Evolutionary conservation across 139 green algal species (phyloP), one percentile per base, ranked within the genome.

Genomic region (Pycnococcus provasolii): DNA sequence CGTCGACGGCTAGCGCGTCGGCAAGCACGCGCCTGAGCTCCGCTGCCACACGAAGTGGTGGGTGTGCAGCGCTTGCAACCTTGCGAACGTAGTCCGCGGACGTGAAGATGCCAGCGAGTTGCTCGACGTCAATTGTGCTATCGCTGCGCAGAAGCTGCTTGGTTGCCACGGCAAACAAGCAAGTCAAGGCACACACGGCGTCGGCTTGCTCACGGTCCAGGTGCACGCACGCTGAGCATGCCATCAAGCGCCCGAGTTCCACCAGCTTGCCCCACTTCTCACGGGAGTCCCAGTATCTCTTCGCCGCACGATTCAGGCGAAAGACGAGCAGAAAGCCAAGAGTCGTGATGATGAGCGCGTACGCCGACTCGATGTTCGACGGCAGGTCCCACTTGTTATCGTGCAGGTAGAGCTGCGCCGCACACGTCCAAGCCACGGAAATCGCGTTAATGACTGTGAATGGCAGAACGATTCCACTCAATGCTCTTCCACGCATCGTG

Each of bases 321-420:
- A 73, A 73, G 2, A 73, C 67, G 58, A 73, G 47, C 47, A 73
- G 53, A 46, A 73, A 73, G 11, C 58, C 67, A 0, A 73, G 39
- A 2, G 47, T 46, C 40, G 67, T 58, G 46, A 67, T 52, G 4
- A 73, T 43, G n/a, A 73, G 53, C 48, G 40, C 1, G 42, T 73
- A 73, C 58, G 8, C 58, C 45, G 8, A 8, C 53, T 71, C 53
- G 64, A 64, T 26, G 26, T 26, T 26, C 26, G 26, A 11, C 48
- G 9, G 9, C 48, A 11, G 9, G 48, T 37, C 9, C 9, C 11
- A 9, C 9, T 11, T 9, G 9, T 37, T 9, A 55, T 9, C 48
- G 48, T 11, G 9, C 48, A 55, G 9, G 48, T 11, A 9, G 48
- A 55, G 48, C 48, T 55, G 9, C 48, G 48, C 48, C 9, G 11